These are phyloP conservation scores for Immersiporthe knoxdaviesiana DNA, from an alignment of 2,329 filamentous ascomycete species.

Conservation along the genomic window DNA sequence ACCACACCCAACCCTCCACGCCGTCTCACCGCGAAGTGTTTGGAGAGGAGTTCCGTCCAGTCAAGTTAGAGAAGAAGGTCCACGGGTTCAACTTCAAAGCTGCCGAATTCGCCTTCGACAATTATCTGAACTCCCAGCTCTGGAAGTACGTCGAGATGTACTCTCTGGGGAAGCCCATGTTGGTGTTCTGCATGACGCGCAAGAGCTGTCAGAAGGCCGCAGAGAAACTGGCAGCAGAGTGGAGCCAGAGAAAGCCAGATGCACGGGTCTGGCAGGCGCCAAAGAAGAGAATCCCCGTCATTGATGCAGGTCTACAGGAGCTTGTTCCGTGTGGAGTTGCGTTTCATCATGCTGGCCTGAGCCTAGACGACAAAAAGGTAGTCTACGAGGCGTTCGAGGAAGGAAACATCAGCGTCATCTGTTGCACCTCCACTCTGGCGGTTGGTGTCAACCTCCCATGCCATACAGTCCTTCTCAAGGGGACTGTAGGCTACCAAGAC, in stretches of 20 bases:
- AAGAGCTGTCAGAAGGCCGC: conserved; percentile 72
- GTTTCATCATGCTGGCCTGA: conserved; percentile 81
- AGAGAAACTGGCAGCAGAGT: conserved; percentile 67
- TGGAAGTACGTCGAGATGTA: conserved; percentile 68
- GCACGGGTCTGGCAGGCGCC: conserved; percentile 68
- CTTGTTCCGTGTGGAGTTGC: conserved; percentile 63
- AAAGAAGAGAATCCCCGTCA: conserved; percentile 51
- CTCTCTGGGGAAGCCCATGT: conserved; percentile 72
- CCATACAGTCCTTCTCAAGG: conserved; percentile 82
- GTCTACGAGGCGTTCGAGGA: conserved; percentile 71
- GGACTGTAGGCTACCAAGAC: conserved; percentile 69
- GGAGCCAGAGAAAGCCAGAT: conserved; percentile 52
- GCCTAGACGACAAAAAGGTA: conserved; percentile 62
- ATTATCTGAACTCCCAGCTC: conserved; percentile 66
- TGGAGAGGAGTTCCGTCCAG: conserved; percentile 79
- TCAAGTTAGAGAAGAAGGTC: conserved; percentile 75
- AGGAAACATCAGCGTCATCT: conserved; percentile 78
- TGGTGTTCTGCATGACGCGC: conserved; percentile 82
- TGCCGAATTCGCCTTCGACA: conserved; percentile 81
- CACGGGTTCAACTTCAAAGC: conserved; percentile 66
- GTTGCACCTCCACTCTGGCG: conserved; percentile 83
- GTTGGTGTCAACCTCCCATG: conserved; percentile 85
- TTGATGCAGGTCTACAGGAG: conserved; percentile 62
- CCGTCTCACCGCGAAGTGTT: conserved; percentile 72
- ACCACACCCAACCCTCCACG: conserved; percentile 59